A percentile compares a stretch with the other conserved stretches of the same genome.
Evolutionary conservation across 176 grass and related monocot genomes (phyloP).

Genomic region (Avena insularis): DNA sequence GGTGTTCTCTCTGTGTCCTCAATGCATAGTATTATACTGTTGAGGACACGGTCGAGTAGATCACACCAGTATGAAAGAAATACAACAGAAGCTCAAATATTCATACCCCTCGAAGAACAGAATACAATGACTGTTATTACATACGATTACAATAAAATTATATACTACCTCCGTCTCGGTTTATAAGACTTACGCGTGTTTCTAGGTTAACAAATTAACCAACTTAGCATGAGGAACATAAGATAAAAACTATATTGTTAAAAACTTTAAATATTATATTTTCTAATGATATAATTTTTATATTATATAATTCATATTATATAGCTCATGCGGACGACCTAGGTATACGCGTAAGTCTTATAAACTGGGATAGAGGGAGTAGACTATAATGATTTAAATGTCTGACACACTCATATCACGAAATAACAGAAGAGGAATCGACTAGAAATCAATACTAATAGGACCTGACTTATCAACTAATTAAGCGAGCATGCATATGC

Average conservation of each 20-base stretch:
- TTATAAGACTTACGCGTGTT: too few species aligned
- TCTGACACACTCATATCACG: background rate
- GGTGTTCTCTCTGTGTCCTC: background rate
- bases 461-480: background rate
- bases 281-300: too few species aligned
- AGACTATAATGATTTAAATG: background rate
- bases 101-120: background rate
- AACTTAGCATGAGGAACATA: too few species aligned
- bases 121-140: constrained; percentile 15
- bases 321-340: too few species aligned
- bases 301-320: too few species aligned
- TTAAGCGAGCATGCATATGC: background rate
- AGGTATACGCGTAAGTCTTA: too few species aligned
- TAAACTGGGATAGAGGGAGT: too few species aligned
- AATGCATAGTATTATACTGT: background rate
- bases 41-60: background rate
- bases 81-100: background rate
- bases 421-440: background rate
- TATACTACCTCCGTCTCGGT: too few species aligned
- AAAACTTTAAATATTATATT: too few species aligned
- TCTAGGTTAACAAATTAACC: too few species aligned
- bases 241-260: too few species aligned
- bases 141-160: background rate
- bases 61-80: background rate
- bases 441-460: background rate